Evolutionary conservation across 1,139 yeast genomes (phyloP).

Genomic region (Scheffersomyces segobiensis): DNA sequence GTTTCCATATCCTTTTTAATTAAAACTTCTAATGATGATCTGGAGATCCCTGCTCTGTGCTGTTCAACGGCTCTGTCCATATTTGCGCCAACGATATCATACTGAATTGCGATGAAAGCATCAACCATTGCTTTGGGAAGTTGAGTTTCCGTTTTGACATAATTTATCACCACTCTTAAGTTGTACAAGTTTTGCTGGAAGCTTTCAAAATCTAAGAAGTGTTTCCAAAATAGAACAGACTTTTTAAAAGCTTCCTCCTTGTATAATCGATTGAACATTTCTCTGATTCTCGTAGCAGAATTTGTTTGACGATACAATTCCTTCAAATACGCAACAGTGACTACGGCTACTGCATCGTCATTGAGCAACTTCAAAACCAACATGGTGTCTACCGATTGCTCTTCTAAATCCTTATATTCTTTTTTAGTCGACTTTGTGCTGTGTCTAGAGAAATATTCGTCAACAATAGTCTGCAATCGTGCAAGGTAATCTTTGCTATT

Average conservation of each 20-base stretch:
- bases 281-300: conserved; percentile 20
- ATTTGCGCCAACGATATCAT: conserved; percentile 27
- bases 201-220: conserved; percentile 55
- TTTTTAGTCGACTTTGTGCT: conserved; percentile 1
- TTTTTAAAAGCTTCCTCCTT: conserved; percentile 34
- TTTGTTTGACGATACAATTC: conserved; percentile 5
- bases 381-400: neutral
- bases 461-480: conserved; percentile 18
- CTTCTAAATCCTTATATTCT: neutral
- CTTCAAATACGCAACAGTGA: conserved; percentile 23
- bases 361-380: conserved; percentile 21
- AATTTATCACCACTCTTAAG: conserved; percentile 41
- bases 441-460: conserved; percentile 16
- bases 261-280: conserved; percentile 43
- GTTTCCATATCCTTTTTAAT: conserved; percentile 24
- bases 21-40: conserved; percentile 14
- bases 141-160: conserved; percentile 42
- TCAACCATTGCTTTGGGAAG: conserved; percentile 52
- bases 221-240: conserved; percentile 56
- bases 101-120: conserved; percentile 22
- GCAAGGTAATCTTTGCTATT: conserved; percentile 4
- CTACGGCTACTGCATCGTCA: conserved; percentile 32
- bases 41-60: neutral
- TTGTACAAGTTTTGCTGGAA: conserved; percentile 41
- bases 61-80: conserved; percentile 13